Conservation (phyloP, 805 yeast species). For the Zygosaccharomyces bisporus region DNA sequence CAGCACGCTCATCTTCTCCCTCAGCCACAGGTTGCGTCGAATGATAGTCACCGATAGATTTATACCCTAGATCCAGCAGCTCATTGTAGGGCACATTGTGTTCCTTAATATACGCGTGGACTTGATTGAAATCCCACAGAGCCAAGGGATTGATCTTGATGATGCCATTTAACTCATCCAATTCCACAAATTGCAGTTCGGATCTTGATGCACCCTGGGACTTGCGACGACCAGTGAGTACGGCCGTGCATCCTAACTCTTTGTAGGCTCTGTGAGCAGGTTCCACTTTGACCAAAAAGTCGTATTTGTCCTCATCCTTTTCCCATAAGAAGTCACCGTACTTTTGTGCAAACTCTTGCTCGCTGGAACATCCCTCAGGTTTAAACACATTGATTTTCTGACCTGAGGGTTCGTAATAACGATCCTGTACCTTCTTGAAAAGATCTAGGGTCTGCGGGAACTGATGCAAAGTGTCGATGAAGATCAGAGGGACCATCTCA, state of each 20-base stretch:
- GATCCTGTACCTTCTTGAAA: constrained; percentile 52
- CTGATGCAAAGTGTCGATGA: constrained; percentile 87
- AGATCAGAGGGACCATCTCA: constrained; percentile 59
- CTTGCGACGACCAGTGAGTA: constrained; percentile 85
- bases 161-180: constrained; percentile 64
- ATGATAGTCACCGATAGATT: constrained; percentile 93
- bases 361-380: constrained; percentile 57
- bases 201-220: constrained; percentile 87
- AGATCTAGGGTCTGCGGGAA: constrained; percentile 89
- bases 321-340: constrained; percentile 86
- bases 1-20: constrained; percentile 95
- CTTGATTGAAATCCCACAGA: constrained; percentile 74
- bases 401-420: constrained; percentile 41
- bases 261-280: constrained; percentile 83
- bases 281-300: constrained; percentile 85
- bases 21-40: constrained; percentile 85
- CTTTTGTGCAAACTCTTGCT: constrained; percentile 56
- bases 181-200: constrained; percentile 66
- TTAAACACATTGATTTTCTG: constrained; percentile 56
- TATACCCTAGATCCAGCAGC: constrained; percentile 78
- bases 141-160: constrained; percentile 87
- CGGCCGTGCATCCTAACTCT: constrained; percentile 71
- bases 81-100: constrained; percentile 82
- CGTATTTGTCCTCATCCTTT: constrained; percentile 73
- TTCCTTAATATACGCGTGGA: constrained; percentile 61